A percentile compares a stretch with the other conserved stretches of the same genome.
phyloP scores from a whole-genome alignment of 2,329 filamentous ascomycete genomes.

The Hansfordia pulvinata region DNA sequence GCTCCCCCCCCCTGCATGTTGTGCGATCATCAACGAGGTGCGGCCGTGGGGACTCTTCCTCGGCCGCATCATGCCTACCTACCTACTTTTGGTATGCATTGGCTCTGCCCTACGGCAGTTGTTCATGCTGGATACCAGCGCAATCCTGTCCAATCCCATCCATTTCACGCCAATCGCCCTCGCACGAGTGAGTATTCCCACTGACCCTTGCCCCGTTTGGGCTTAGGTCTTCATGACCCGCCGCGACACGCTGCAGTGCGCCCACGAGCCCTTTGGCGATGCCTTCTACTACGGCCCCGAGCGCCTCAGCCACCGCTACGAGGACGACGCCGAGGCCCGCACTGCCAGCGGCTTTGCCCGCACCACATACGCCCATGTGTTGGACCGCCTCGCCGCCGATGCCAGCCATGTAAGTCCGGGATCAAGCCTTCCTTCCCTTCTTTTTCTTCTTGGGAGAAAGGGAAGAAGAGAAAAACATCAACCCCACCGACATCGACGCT shows the following conservation, averaged over 20 bases:
- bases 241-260: conserved; percentile 62
- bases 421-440: conserved; percentile 6
- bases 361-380: conserved; percentile 63
- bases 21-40: conserved; percentile 1
- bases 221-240: conserved; percentile 90
- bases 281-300: conserved; percentile 95
- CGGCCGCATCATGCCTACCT: too few relatives aligned
- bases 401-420: conserved; percentile 52
- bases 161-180: too few relatives aligned
- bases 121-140: too few relatives aligned
- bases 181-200: too few relatives aligned
- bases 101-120: conserved; percentile 4
- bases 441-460: conserved; percentile 8
- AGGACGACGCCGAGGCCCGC: conserved; percentile 45
- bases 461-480: too few relatives aligned
- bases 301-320: conserved; percentile 66
- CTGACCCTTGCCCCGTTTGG: too few relatives aligned
- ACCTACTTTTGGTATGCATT: too few relatives aligned
- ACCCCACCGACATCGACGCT: too few relatives aligned
- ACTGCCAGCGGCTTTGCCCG: conserved; percentile 51
- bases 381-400: conserved; percentile 62
- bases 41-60: too few relatives aligned
- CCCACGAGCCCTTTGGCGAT: conserved; percentile 95
- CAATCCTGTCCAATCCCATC: too few relatives aligned
- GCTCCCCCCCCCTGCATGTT: conserved; percentile 2